Base-by-base conservation (phyloP, 257 asterid genomes). In the Nicotiana attenuata region DNA sequence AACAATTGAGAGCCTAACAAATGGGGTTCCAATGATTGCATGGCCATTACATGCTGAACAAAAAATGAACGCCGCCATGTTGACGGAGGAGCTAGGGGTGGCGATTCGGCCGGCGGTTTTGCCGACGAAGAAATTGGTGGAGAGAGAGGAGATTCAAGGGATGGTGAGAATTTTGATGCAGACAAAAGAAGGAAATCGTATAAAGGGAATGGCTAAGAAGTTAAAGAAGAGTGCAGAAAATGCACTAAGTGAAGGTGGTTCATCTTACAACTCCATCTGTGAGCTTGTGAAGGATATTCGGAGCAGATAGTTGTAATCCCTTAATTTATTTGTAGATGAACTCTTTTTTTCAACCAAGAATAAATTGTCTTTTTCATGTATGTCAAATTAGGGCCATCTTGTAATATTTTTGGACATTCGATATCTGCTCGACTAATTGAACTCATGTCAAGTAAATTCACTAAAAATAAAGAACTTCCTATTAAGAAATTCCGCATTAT, bases 191-290 rank as follows among this genome's bases (percentile, higher is more conserved):
- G 81, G 81, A 22, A 17, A 60, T 7, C 0, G 11, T 19, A 63
- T 76, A 45, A 47, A 66, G 60, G 85, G 63, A 19, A 82, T 11
- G 10, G 53, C 50, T 20, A 69, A 41, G 26, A 64, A 63, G 10
- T 7, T 82, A 19, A 65, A 64, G 57, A 47, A 3, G 33, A 82
- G 82, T 19, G 82, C 73, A 5, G 47, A 61, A 19, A 61, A 45
- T 45, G 78, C 77, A 29, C 16, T 76, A 20, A 82, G 33, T 26
- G 59, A 82, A 29, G 77, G 82, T 17, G 82, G 78, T 20, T 76
- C 68, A 3, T 76, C 85, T 77, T 82, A 76, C 85, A 82, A 64
- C 59, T 75, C 81, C 11, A 59, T 82, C n/a, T 71, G 69, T 60
- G 81, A 11, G 52, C 9, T 82, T 45, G 45, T 60, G 7, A 82